phyloP scores from a whole-genome alignment of 805 yeast genomes.

The Ogataea trehalophila region DNA sequence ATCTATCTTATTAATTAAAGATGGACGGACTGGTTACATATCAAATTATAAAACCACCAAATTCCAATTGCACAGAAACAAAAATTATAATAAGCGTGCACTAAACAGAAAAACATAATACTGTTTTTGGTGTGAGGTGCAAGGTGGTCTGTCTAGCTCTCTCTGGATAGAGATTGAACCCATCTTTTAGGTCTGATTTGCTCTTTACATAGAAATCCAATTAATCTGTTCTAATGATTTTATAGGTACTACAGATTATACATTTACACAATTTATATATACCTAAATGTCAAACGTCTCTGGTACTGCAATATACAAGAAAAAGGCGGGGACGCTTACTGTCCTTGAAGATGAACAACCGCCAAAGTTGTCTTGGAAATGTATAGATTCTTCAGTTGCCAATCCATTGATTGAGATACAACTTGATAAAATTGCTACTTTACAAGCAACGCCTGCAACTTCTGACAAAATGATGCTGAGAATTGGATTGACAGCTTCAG shows the following conservation, averaged over 20 bases:
- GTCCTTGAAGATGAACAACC: conserved; percentile 54
- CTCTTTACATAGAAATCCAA: too few relatives aligned
- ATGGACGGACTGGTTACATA: too few relatives aligned
- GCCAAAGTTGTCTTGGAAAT: conserved; percentile 51
- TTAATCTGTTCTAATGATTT: background rate
- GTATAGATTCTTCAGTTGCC: conserved; percentile 43
- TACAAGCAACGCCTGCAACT: conserved; percentile 67
- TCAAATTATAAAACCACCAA: too few relatives aligned
- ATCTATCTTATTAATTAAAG: too few relatives aligned
- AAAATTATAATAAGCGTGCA: too few relatives aligned
- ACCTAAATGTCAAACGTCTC: conserved; percentile 4
- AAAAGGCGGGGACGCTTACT: conserved; percentile 51
- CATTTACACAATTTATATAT: background rate
- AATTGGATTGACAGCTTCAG: conserved; percentile 37
- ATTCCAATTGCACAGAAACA: too few relatives aligned
- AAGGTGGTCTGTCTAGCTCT: too few relatives aligned
- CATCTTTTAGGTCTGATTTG: too few relatives aligned
- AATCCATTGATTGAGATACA: conserved; percentile 36
- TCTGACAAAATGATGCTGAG: conserved; percentile 65
- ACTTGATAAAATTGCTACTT: conserved; percentile 39
- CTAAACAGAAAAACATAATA: too few relatives aligned
- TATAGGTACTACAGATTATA: background rate
- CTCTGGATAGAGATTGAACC: too few relatives aligned
- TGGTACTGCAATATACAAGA: conserved; percentile 53
- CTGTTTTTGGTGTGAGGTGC: too few relatives aligned